Evolutionary conservation across 2,329 filamentous ascomycete genomes (phyloP), one percentile per base, ranked within the genome.

Genomic region (Alternaria panax): DNA sequence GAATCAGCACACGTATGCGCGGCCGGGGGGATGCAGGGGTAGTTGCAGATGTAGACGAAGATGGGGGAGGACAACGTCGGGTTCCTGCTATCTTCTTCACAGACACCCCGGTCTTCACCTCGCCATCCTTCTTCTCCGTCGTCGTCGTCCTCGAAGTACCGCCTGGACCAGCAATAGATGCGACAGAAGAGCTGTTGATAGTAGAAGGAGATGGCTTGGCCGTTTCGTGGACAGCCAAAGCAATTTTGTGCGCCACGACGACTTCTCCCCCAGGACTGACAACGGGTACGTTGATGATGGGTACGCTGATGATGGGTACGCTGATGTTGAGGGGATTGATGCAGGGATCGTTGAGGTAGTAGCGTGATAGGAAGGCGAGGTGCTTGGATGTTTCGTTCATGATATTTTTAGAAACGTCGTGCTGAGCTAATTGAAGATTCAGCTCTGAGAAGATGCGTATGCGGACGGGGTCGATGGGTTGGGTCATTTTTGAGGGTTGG

Each of bases 381-480:
- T 57, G 40, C 25, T 57, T 51, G 12, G 27, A 8, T 20, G 38
- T 32, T 14, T 51, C 34, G 32, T 57, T 22, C 3, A 57, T 43
- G 12, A 48, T 20, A 25, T 50, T 30, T 24, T 42, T 57, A 20
- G 43, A 25, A 30, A 57, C 47, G 5, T 24, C 50, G 24, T 45
- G 48, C 11, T 45, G 40, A 2, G 40, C 16, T 12, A 53, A 27
- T 20, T 57, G 41, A 5, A 34, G 14, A 34, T 34, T 34, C 12
- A 53, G 41, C 18, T 53, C 48, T n/a, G 47, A 53, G 30, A 40
- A 53, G 48, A 57, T 53, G 47, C 55, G 48, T n/a, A n/a, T 32
- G 8, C 47, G 30, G 28, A 57, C 25, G 22, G 51, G 36, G 28
- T 53, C 51, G 51, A 53, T 38, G 36, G 36, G 36, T 7, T 38